Evolutionary conservation across 805 yeast genomes (phyloP), one percentile per base, ranked within the genome.

Genomic region (Ogataea trehalophila): DNA sequence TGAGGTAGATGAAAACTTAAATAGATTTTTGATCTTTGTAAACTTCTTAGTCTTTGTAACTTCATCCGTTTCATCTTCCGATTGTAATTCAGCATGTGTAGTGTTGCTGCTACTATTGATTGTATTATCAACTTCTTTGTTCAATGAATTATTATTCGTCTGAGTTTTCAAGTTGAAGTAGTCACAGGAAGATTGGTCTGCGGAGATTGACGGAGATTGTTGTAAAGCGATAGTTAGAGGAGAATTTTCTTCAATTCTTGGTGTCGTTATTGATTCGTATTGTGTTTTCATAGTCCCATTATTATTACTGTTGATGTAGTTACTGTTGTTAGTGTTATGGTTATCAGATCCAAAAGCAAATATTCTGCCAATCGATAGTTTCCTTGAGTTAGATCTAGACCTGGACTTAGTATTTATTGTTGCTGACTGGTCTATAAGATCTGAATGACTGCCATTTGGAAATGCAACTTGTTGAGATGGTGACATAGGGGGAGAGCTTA

Each of bases 381-480:
- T 62, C 33, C 65, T 56, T 1, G 77, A 72, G 49, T 70, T 62
- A 13, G 77, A 72, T 44, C 77, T 57, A 4, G 73, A 61, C 49
- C 76, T 55, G 15, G 70, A 56, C 37, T 60, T 61, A 17, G n/a
- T 9, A 15, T 18, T 39, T n/a, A n/a, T 17, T 6, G 6, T 6
- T 15, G 33, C 11, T 6, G 41, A n/a, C 16, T 39, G 41, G 11
- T 39, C 41, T 13, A 15, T n/a, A 5, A 22, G 41, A 23, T 39
- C 41, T 6, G 14, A 15, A 33, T 26, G 23, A 6, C 5, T 39
- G 14, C 26, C 15, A 26, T 22, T 18, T 14, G 41, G 41, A 7
- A 39, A 39, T 13, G 20, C 31, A 17, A n/a, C 8, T 20, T 37
- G 39, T n/a, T 23, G 41, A 23, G 31, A 6, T 15, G 41, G 41